Evolutionary conservation across 768 basidiomycete genomes (phyloP).

Genomic region (Chalciporus pseudorubinellus): DNA sequence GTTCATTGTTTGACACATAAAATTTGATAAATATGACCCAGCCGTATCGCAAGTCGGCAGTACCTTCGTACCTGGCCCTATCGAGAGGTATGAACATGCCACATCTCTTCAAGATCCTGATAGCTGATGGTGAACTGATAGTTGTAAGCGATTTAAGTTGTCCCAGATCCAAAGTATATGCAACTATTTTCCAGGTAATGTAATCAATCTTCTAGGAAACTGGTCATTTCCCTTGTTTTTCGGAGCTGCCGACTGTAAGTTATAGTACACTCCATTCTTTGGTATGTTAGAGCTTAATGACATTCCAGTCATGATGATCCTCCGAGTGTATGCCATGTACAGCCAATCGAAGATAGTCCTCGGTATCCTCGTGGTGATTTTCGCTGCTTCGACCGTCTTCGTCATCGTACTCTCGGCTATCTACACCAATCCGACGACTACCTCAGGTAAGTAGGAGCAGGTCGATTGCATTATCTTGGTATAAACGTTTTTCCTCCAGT

Average conservation of each 20-base stretch:
- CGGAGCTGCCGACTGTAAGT: constrained; percentile 1
- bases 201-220: too few relatives aligned
- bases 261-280: too few relatives aligned
- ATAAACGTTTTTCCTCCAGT: too few relatives aligned
- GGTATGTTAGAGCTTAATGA: neutral
- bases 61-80: neutral
- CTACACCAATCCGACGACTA: neutral
- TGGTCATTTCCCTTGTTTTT: too few relatives aligned
- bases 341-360: constrained; percentile 3
- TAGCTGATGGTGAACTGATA: neutral
- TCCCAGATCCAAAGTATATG: too few relatives aligned
- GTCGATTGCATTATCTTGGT: too few relatives aligned
- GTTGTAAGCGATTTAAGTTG: too few relatives aligned
- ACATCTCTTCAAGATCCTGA: too few relatives aligned
- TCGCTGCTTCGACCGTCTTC: neutral
- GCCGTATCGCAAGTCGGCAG: neutral
- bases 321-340: neutral
- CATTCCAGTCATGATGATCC: constrained; percentile 1
- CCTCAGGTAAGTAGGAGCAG: too few relatives aligned
- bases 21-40: too few relatives aligned
- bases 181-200: too few relatives aligned
- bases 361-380: neutral
- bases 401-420: neutral
- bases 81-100: neutral
- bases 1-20: too few relatives aligned